Conservation (phyloP, 108 stramenopile species). For the Stephanodiscus triporus region DNA sequence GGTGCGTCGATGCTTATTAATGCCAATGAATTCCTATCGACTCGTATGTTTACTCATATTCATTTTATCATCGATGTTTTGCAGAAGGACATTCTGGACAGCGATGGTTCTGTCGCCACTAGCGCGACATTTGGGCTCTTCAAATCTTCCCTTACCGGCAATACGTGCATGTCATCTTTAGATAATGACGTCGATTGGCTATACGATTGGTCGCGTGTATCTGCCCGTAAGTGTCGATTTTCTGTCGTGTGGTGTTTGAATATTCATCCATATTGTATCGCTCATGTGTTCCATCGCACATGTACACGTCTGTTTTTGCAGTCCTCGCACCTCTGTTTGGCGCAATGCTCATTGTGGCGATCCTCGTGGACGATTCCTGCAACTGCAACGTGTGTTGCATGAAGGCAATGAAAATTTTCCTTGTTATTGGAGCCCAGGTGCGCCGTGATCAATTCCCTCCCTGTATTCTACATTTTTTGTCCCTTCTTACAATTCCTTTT, state of each 20-base stretch:
- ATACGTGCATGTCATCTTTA: background rate
- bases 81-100: background rate
- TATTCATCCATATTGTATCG: background rate
- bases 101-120: too few species aligned
- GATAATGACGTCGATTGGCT: background rate
- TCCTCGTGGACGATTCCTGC: background rate
- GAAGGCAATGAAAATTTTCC: background rate
- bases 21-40: background rate
- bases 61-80: background rate
- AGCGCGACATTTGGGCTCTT: slow-evolving; percentile 1
- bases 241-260: background rate
- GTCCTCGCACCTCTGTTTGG: background rate
- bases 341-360: background rate
- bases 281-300: background rate
- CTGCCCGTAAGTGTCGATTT: background rate
- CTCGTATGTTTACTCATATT: background rate
- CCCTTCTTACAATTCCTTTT: background rate
- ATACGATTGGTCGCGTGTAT: background rate
- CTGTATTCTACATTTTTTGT: background rate
- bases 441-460: background rate
- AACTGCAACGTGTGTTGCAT: background rate
- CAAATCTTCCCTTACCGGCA: background rate
- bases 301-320: background rate
- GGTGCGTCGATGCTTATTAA: background rate
- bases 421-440: background rate